Percentiles rank a stretch among this genome's conserved stretches.
Conservation (phyloP, 2,329 filamentous ascomycete genomes). For the Penicillium sp. region DNA sequence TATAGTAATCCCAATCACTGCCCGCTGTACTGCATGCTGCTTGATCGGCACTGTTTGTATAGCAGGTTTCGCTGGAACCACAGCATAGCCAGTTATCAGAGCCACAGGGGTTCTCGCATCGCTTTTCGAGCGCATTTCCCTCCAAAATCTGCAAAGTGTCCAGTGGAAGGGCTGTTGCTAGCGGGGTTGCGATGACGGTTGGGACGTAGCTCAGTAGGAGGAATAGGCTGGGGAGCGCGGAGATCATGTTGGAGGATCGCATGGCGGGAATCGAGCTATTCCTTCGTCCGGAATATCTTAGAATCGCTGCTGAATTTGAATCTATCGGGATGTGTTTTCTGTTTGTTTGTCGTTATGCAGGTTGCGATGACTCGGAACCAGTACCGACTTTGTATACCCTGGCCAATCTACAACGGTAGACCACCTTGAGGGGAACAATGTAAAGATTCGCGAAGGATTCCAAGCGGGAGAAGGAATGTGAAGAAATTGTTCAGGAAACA, state of each 20-base stretch:
- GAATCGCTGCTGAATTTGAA: background rate
- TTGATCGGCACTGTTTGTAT: conserved; percentile 50
- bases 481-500: conserved; percentile 7
- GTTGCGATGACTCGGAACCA: conserved; percentile 3
- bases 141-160: background rate
- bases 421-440: conserved; percentile 3
- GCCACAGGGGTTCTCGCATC: conserved; percentile 55
- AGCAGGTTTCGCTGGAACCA: conserved; percentile 45
- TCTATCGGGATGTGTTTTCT: conserved; percentile 6
- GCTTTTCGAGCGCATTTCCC: conserved; percentile 26
- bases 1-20: conserved; percentile 55
- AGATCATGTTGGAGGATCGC: conserved; percentile 27
- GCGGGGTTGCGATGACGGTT: conserved; percentile 31
- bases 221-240: conserved; percentile 28
- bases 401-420: conserved; percentile 10
- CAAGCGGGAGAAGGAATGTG: conserved; percentile 16
- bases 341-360: background rate
- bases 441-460: conserved; percentile 5
- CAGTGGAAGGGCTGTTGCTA: conserved; percentile 18
- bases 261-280: conserved; percentile 23
- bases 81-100: conserved; percentile 55
- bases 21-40: conserved; percentile 43
- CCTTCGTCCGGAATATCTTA: background rate
- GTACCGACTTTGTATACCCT: conserved; percentile 10
- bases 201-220: conserved; percentile 24